These are phyloP conservation scores for Sporopachydermia quercuum DNA, from an alignment of 805 yeast species.

Conservation along the genomic window DNA sequence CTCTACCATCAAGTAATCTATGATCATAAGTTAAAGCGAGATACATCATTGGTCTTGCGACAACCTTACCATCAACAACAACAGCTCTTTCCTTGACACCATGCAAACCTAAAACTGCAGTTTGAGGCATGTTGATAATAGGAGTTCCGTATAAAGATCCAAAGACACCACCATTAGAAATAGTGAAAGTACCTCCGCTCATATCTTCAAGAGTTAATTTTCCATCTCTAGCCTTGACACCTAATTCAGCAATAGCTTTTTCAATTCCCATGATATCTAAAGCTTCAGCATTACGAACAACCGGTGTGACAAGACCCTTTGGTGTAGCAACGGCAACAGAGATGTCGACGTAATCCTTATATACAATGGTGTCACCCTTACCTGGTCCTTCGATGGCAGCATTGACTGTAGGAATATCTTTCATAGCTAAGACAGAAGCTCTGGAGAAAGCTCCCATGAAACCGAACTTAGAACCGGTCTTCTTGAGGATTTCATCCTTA, in stretches of 20 bases:
- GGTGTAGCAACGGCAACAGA: conserved; percentile 98
- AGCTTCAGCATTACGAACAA: conserved; percentile 93
- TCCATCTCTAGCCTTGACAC: conserved; percentile 92
- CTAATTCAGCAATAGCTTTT: conserved; percentile 64
- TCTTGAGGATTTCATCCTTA: conserved; percentile 92
- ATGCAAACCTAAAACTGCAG: conserved; percentile 94
- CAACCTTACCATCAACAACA: conserved; percentile 90
- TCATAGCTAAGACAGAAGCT: conserved; percentile 85
- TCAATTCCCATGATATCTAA: conserved; percentile 79
- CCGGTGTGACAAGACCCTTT: conserved; percentile 96
- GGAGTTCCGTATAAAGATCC: conserved; percentile 98
- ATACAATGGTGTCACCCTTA: conserved; percentile 80
- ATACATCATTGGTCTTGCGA: conserved; percentile 98
- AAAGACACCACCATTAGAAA: conserved; percentile 97
- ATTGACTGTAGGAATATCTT: conserved; percentile 88
- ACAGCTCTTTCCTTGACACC: conserved; percentile 97
- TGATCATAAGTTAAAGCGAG: conserved; percentile 96
- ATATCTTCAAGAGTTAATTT: conserved; percentile 94
- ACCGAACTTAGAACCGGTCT: conserved; percentile 88
- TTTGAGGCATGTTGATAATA: conserved; percentile 95
- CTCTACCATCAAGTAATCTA: conserved; percentile 96
- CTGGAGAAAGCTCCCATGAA: conserved; percentile 98
- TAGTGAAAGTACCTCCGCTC: conserved; percentile 99
- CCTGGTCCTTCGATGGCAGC: conserved; percentile 69
- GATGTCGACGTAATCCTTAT: conserved; percentile 91